phyloP scores from a whole-genome alignment of 495 filamentous ascomycete species.

The Thermothielavioides terrestris region DNA sequence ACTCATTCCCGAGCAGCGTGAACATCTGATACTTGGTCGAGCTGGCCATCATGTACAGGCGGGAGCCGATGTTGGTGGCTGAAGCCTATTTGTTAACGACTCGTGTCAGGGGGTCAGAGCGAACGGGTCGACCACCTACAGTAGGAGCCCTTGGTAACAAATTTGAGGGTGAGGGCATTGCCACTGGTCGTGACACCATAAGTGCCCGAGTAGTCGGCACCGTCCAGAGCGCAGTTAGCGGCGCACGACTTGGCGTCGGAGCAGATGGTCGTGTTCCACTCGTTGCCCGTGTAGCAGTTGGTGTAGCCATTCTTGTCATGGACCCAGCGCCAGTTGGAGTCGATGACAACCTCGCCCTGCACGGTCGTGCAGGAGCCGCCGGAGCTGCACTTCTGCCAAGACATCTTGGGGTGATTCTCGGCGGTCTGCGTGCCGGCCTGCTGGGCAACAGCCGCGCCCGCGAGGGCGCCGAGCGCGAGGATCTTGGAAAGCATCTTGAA shows the following conservation, averaged over 20 bases:
- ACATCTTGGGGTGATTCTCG: conserved; percentile 51
- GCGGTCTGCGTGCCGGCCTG: conserved; percentile 45
- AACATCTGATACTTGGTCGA: conserved; percentile 48
- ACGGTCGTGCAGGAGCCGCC: conserved; percentile 41
- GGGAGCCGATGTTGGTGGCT: conserved; percentile 42
- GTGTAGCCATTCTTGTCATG: conserved; percentile 27
- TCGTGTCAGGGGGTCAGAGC: fast-evolving
- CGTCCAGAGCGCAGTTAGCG: conserved; percentile 39
- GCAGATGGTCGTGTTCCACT: conserved; percentile 38
- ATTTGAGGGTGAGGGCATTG: conserved; percentile 41
- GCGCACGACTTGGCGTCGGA: conserved; percentile 32
- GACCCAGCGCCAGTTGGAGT: conserved; percentile 47
- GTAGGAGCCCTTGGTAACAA: conserved; percentile 45
- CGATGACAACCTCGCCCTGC: conserved; percentile 36
- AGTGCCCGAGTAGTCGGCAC: conserved; percentile 39
- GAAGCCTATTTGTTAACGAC: not conserved
- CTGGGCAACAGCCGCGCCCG: conserved; percentile 41
- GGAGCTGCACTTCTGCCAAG: conserved; percentile 48
- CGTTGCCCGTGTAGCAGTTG: conserved; percentile 46
- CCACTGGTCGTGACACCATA: conserved; percentile 43
- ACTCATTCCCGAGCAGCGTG: conserved; percentile 47
- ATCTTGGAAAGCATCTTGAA: conserved; percentile 25
- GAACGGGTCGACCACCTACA: not conserved
- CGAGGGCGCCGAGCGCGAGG: conserved; percentile 32
- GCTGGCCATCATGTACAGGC: conserved; percentile 48